Conservation (phyloP, 139 green algal species). For the Chlorella sp. region DNA sequence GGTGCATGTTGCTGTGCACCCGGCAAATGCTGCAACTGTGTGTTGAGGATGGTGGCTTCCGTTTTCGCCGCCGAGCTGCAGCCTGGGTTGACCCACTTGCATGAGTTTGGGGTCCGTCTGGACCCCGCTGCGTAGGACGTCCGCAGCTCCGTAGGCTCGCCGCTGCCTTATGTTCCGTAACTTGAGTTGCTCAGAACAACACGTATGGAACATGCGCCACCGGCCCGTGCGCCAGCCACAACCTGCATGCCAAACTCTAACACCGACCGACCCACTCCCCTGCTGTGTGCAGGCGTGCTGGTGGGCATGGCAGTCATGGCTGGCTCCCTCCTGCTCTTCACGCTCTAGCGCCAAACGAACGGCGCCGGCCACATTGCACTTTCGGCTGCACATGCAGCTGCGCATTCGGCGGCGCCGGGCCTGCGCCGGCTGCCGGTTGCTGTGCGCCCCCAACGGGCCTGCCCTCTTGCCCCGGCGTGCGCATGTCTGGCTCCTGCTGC, state of each 20-base stretch:
- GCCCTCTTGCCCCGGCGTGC: too few species aligned
- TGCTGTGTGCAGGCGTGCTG: slow-evolving; percentile 38
- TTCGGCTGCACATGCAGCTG: too few species aligned
- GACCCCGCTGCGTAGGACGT: too few species aligned
- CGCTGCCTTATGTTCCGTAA: background rate
- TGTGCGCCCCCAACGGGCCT: too few species aligned
- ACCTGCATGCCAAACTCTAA: background rate
- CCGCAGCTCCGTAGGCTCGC: background rate
- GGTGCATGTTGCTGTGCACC: background rate
- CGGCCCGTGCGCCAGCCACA: background rate
- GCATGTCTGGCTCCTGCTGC: too few species aligned
- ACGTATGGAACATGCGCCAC: background rate
- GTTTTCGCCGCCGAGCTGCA: background rate
- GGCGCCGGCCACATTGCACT: too few species aligned
- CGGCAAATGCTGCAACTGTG: background rate
- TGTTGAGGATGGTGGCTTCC: background rate
- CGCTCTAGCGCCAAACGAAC: background rate
- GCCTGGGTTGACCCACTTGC: too few species aligned
- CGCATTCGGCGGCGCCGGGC: too few species aligned
- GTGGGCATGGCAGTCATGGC: slow-evolving; percentile 78
- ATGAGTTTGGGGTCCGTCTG: too few species aligned
- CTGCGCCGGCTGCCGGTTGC: too few species aligned
- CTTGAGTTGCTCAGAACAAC: too few species aligned
- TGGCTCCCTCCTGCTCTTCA: slow-evolving; percentile 71
- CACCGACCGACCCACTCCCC: background rate